These are phyloP conservation scores for Lichenothelia convexa DNA, from an alignment of 495 filamentous ascomycete species.

Conservation along the genomic window DNA sequence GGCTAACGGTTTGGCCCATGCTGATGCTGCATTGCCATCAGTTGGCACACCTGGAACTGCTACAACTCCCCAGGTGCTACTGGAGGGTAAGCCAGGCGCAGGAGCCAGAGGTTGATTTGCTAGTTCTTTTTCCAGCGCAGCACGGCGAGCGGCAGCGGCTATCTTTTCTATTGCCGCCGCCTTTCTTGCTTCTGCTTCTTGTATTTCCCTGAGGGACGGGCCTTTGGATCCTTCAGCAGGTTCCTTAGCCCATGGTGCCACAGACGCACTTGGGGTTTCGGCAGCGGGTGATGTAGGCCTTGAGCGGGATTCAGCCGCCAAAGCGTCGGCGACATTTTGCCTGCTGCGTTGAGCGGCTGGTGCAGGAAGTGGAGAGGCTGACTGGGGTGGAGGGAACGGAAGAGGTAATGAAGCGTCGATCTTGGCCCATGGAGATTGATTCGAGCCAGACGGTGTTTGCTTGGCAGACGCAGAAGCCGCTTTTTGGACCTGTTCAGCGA, in stretches of 20 bases:
- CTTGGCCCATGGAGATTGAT: slow-evolving; percentile 42
- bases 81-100: slow-evolving; percentile 65
- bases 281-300: slow-evolving; percentile 49
- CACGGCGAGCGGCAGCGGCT: slow-evolving; percentile 62
- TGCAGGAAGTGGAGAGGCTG: slow-evolving; percentile 63
- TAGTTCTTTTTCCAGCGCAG: slow-evolving; percentile 62
- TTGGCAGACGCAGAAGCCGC: slow-evolving; percentile 48
- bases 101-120: slow-evolving; percentile 45
- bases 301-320: slow-evolving; percentile 52
- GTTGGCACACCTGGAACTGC: slow-evolving; percentile 45
- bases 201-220: slow-evolving; percentile 89
- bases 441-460: slow-evolving; percentile 39
- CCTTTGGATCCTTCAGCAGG: slow-evolving; percentile 59
- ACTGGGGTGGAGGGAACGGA: slow-evolving; percentile 60
- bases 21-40: slow-evolving; percentile 34
- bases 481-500: slow-evolving; percentile 79
- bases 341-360: slow-evolving; percentile 70
- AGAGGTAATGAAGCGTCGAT: slow-evolving; percentile 47
- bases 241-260: slow-evolving; percentile 93
- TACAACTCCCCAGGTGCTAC: slow-evolving; percentile 74
- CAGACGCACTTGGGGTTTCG: slow-evolving; percentile 25
- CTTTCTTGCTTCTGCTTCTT: slow-evolving; percentile 83
- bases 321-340: slow-evolving; percentile 66
- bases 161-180: slow-evolving; percentile 80
- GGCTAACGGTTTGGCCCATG: slow-evolving; percentile 48